Conservation (phyloP, 163 green algal species). For the Scenedesmus sp. region DNA sequence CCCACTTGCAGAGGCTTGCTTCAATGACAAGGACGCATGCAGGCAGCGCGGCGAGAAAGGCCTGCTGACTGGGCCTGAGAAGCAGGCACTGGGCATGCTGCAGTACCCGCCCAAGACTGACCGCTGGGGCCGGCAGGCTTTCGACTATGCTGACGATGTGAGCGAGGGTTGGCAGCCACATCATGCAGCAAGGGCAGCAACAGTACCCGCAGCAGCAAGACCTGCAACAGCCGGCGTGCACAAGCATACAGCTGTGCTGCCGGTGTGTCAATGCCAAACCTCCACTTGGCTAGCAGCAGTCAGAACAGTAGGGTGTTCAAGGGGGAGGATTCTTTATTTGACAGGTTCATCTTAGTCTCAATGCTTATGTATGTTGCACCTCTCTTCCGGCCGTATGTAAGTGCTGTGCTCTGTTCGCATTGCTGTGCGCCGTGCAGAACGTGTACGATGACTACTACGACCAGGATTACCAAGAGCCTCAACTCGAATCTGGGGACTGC, state of each 20-base stretch:
- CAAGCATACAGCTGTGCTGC: neutral
- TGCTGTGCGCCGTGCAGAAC: neutral
- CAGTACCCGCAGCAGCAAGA: too few relatives aligned
- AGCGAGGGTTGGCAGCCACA: too few relatives aligned
- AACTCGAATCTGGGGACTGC: neutral
- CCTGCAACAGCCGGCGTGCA: too few relatives aligned
- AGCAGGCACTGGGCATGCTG: slow-evolving; percentile 31
- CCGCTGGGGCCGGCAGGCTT: slow-evolving; percentile 34
- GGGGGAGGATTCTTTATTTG: too few relatives aligned
- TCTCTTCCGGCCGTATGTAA: too few relatives aligned
- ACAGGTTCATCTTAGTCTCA: too few relatives aligned
- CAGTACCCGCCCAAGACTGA: slow-evolving; percentile 21
- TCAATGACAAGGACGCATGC: slow-evolving; percentile 29
- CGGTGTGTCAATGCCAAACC: too few relatives aligned
- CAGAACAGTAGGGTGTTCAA: too few relatives aligned
- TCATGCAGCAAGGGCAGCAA: too few relatives aligned
- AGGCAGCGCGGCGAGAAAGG: neutral
- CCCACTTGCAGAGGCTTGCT: slow-evolving; percentile 18
- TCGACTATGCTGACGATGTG: slow-evolving; percentile 46
- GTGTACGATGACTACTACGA: slow-evolving; percentile 47
- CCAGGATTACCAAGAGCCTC: slow-evolving; percentile 14
- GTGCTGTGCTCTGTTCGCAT: neutral
- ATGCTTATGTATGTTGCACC: too few relatives aligned
- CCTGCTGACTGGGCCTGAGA: slow-evolving; percentile 25
- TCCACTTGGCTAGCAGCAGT: too few relatives aligned